Conservation (phyloP, 2,329 filamentous ascomycete genomes). For the Fusarium udum region DNA sequence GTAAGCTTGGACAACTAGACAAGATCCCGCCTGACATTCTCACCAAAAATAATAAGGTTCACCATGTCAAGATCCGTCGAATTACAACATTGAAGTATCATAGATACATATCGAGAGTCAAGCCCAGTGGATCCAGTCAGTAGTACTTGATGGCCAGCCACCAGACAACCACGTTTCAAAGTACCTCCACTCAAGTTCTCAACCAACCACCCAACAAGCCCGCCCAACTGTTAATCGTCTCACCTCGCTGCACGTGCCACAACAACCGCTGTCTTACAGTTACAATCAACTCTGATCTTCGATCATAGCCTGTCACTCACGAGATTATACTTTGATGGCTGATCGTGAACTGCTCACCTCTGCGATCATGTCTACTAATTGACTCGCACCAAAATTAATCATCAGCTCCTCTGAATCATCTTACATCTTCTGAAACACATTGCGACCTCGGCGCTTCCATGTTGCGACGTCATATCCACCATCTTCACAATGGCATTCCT, state of each 20-base stretch:
- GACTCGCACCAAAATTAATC: background rate
- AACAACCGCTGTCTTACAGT: constrained; percentile 24
- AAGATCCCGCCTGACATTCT: background rate
- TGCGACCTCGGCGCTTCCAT: constrained; percentile 27
- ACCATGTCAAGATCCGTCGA: background rate
- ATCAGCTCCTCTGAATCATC: background rate
- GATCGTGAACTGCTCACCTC: constrained; percentile 15
- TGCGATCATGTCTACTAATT: constrained; percentile 32
- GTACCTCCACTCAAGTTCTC: constrained; percentile 22
- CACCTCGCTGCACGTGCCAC: constrained; percentile 42
- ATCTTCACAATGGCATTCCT: constrained; percentile 65
- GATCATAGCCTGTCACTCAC: constrained; percentile 21
- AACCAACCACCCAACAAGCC: constrained; percentile 43
- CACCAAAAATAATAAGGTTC: background rate
- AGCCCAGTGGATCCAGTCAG: constrained; percentile 22
- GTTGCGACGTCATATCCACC: constrained; percentile 43
- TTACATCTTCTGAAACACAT: background rate
- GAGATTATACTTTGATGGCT: constrained; percentile 16
- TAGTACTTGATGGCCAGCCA: constrained; percentile 24
- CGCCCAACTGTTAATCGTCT: constrained; percentile 32
- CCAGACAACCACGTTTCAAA: constrained; percentile 15
- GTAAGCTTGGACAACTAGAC: background rate
- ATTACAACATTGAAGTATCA: constrained; percentile 18
- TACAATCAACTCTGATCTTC: constrained; percentile 34
- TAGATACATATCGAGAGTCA: constrained; percentile 8